Evolutionary conservation across 306 rosid genomes (phyloP).

Genomic region (Ziziphus jujuba): DNA sequence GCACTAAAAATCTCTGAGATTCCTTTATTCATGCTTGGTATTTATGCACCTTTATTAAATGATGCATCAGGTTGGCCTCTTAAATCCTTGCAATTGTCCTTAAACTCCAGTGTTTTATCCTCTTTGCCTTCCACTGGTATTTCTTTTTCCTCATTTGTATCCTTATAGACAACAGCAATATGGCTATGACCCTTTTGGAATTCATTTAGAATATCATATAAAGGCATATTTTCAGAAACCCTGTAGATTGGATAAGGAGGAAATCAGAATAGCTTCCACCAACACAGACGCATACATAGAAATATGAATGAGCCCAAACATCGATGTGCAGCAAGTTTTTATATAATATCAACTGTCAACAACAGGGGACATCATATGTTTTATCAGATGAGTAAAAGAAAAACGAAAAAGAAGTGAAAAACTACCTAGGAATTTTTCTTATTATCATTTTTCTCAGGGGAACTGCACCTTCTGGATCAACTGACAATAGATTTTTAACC

Average conservation of each 20-base stretch:
- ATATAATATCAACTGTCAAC: conserved; percentile 6
- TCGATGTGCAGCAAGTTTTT: neutral
- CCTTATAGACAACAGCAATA: conserved; percentile 90
- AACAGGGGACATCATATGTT: conserved; percentile 12
- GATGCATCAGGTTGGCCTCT: conserved; percentile 34
- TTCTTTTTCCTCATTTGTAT: conserved; percentile 56
- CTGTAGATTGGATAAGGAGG: conserved; percentile 43
- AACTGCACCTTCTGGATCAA: conserved; percentile 69
- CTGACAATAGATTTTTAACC: conserved; percentile 91
- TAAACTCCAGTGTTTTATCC: conserved; percentile 39
- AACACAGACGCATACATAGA: neutral
- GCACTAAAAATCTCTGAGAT: no score
- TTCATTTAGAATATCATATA: conserved; percentile 91
- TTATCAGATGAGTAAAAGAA: conserved; percentile 11
- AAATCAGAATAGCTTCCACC: conserved; percentile 19
- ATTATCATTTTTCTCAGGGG: conserved; percentile 75
- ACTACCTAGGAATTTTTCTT: conserved; percentile 92
- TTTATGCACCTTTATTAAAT: conserved; percentile 49
- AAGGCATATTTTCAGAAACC: conserved; percentile 95
- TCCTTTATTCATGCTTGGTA: conserved; percentile 18
- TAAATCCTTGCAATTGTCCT: conserved; percentile 48
- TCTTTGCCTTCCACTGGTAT: conserved; percentile 41
- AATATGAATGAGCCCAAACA: conserved; percentile 13
- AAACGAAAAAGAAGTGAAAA: conserved; percentile 11
- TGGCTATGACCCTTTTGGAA: conserved; percentile 99